phyloP scores from a whole-genome alignment of 768 basidiomycete species.

The Xanthoconium stramineum region DNA sequence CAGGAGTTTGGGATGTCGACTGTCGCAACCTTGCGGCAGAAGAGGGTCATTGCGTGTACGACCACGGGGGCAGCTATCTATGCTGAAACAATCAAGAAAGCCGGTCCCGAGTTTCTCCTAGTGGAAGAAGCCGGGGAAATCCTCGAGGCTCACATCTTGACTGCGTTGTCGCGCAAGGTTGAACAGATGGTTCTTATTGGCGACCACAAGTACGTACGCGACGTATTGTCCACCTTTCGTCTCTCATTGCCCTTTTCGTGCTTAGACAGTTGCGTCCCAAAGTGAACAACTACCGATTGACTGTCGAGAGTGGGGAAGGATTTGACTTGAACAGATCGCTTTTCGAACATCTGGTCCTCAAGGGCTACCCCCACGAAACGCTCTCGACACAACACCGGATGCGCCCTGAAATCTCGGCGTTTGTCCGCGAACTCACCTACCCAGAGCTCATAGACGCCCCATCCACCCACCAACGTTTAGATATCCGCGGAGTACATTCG shows the following conservation, averaged over 20 bases:
- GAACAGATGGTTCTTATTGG: conserved; percentile 63
- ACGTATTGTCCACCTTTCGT: background rate
- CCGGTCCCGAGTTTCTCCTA: conserved; percentile 49
- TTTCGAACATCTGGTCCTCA: conserved; percentile 64
- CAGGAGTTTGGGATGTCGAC: no score
- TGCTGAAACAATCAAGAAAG: conserved; percentile 42
- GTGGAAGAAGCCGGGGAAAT: conserved; percentile 78
- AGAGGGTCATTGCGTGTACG: conserved; percentile 63
- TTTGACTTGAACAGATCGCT: conserved; percentile 65
- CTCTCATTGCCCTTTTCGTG: background rate
- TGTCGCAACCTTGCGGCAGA: conserved; percentile 20
- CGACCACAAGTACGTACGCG: conserved; percentile 58
- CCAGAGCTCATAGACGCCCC: conserved; percentile 58
- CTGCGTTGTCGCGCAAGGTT: conserved; percentile 44
- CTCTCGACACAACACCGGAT: conserved; percentile 64
- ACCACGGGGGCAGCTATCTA: conserved; percentile 70
- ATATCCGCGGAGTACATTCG: conserved; percentile 52
- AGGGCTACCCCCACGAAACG: conserved; percentile 58
- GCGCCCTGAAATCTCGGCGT: conserved; percentile 67
- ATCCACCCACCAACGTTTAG: conserved; percentile 44
- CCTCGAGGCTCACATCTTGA: conserved; percentile 62
- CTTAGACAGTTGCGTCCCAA: conserved; percentile 69
- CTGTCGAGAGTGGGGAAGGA: conserved; percentile 65
- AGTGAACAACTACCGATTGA: conserved; percentile 61
- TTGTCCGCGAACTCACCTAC: conserved; percentile 63